Evolutionary conservation across 208 protist species (phyloP), one percentile per base, ranked within the genome.

Genomic region (Leishmania guyanensis): DNA sequence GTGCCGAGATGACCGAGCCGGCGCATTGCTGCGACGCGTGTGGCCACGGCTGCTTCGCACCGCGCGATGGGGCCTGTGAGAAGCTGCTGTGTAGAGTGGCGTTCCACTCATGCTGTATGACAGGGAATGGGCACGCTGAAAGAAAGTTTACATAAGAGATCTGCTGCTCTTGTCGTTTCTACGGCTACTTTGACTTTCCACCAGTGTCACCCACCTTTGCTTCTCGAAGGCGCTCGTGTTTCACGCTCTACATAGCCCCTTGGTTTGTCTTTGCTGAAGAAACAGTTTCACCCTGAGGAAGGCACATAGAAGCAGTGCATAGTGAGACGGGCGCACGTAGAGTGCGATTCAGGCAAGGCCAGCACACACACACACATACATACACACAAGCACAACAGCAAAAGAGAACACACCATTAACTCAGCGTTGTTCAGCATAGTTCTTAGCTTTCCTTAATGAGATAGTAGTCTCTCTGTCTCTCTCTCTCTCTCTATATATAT

Each of bases 401-500:
- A 43, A 65, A 10, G 60, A 65, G 33, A 36, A 33, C 16, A 68
- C 64, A 69, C 36, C 43, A 65, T 71, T 81, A 75, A 36, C 68
- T n/a, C 51, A 36, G 20, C 20, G 22, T 46, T 26, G 14, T n/a
- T 46, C 20, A 46, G 43, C 26, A 33, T n/a, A 73, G 36, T 8
- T 16, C 43, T 20, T 53, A 0, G 26, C 29, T 33, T 73, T 73
- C 20, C 39, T 29, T 53, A 46, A 14, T 17, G 64, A 16, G 8
- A 16, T 26, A 22, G 9, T 29, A 73, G 68, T 73, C 36, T 70
- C 78, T 78, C 56, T 60, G n/a, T n/a, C n/a, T n/a, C n/a, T n/a
- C n/a, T 73, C 36, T 70, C 78, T 78, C 56, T 60, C 17, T 82
- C 12, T 75, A 78, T 6, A 51, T 68, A 5, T 73, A 50, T 46